Base-by-base conservation (phyloP, 1,284 basidiomycete species). In the Earliella scabrosa region DNA sequence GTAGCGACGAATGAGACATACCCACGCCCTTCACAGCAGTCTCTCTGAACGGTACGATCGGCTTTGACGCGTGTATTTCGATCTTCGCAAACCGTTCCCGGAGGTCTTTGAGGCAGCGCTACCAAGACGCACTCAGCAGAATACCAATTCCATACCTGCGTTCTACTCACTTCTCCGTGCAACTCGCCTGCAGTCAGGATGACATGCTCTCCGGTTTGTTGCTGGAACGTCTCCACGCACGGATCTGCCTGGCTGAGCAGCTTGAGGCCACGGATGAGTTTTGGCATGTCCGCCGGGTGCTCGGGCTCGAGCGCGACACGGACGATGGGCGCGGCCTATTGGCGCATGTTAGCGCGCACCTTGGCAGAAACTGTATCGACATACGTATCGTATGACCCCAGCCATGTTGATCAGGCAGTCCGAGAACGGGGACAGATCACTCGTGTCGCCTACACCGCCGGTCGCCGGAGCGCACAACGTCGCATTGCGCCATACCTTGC, bases 31-130 rank as follows among this genome's bases (percentile, higher is more conserved):
- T 90, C 29, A 98, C 83, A 0, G 94, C 93, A 0, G 97, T 98
- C 75, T 99, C 97, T 44, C 97, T 83, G 79, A 98, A 99, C 1
- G 97, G 97, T 4, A 99, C 97, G 50, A 99, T 97, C 0, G 97
- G 96, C 64, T 95, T 88, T 1, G 95, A 98, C 8, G 91, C 88
- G 64, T 97, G 93, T 45, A 99, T 95, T 50, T 93, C 91, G 49
- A 97, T 88, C 58, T 88, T 87, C 0, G 97, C 97, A 70, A 99
- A 99, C 21, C 97, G 82, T 73, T 99, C 97, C 21, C 93, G 85
- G 18, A 99, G 78, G 72, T 99, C 97, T 73, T 95, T 96, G 48
- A 99, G 74, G 69, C 97, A 99, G 63, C 97, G 86, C 92, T 97
- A 68, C n/a, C n/a, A 18, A 52, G 31, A 13, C 49, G 18, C 10